Evolutionary conservation across 2,329 filamentous ascomycete genomes (phyloP).

Genomic region (Didymella sp.): DNA sequence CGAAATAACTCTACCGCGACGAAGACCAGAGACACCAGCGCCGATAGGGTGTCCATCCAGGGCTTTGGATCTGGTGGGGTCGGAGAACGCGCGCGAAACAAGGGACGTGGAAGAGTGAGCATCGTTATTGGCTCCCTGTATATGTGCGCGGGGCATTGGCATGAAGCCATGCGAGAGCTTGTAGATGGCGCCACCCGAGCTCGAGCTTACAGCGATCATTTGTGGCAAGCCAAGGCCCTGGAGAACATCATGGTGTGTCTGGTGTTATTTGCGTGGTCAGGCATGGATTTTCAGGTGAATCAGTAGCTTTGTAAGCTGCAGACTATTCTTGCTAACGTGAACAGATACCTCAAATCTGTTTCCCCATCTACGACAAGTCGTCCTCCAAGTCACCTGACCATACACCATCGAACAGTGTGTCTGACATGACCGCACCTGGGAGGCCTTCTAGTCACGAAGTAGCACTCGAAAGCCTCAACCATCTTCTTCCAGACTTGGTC

Average conservation of each 20-base stretch:
- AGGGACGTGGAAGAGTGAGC: slow-evolving; percentile 78
- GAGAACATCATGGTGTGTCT: slow-evolving; percentile 86
- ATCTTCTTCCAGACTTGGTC: slow-evolving; percentile 73
- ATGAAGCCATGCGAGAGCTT: slow-evolving; percentile 83
- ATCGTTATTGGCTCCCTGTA: slow-evolving; percentile 86
- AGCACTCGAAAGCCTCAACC: slow-evolving; percentile 58
- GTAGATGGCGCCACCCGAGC: slow-evolving; percentile 79
- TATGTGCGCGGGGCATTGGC: slow-evolving; percentile 88
- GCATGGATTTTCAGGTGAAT: slow-evolving; percentile 77
- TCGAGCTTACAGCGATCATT: slow-evolving; percentile 81
- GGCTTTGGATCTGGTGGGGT: slow-evolving; percentile 71
- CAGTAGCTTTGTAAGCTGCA: background rate
- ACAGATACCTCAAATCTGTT: slow-evolving; percentile 62
- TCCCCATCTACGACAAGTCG: slow-evolving; percentile 59
- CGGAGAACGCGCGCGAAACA: slow-evolving; percentile 78
- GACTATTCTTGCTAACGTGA: slow-evolving; percentile 14
- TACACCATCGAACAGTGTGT: slow-evolving; percentile 49
- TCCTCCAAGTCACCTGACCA: slow-evolving; percentile 53
- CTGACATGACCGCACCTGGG: slow-evolving; percentile 51
- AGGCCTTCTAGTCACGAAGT: slow-evolving; percentile 51
- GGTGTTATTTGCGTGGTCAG: slow-evolving; percentile 82
- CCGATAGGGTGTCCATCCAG: slow-evolving; percentile 66
- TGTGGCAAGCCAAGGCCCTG: slow-evolving; percentile 97
- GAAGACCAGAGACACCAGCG: slow-evolving; percentile 62
- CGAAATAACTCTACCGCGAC: slow-evolving; percentile 49